Conservation (phyloP, 768 basidiomycete species). For the Naganishia vaughanmartiniae region DNA sequence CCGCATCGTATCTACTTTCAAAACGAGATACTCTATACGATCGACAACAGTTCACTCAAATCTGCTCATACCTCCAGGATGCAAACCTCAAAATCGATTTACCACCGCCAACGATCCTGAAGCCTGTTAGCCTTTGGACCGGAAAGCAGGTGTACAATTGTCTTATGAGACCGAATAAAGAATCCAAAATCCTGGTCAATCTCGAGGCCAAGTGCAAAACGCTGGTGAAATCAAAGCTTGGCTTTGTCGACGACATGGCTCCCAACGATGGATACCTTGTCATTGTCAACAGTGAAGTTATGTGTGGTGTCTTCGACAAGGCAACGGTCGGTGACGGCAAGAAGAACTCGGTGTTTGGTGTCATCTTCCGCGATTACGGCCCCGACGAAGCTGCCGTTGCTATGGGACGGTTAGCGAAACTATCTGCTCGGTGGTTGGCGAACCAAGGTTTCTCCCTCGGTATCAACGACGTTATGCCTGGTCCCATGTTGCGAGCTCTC, state of each 20-base stretch:
- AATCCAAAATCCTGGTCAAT: slow-evolving; percentile 80
- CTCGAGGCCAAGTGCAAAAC: slow-evolving; percentile 95
- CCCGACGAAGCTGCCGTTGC: slow-evolving; percentile 87
- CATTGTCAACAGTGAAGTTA: slow-evolving; percentile 94
- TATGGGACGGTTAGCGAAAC: slow-evolving; percentile 93
- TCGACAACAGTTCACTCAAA: slow-evolving; percentile 90
- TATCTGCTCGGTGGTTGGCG: slow-evolving; percentile 90
- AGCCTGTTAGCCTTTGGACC: slow-evolving; percentile 90
- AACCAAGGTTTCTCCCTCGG: slow-evolving; percentile 97
- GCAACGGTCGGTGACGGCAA: slow-evolving; percentile 95
- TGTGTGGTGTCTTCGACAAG: slow-evolving; percentile 99
- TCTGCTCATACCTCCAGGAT: slow-evolving; percentile 90
- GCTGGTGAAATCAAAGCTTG: slow-evolving; percentile 48
- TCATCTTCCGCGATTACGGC: slow-evolving; percentile 95
- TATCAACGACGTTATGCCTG: slow-evolving; percentile 97
- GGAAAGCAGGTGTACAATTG: slow-evolving; percentile 99
- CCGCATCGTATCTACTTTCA: slow-evolving; percentile 92
- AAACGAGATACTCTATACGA: slow-evolving; percentile 89
- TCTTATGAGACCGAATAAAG: slow-evolving; percentile 87
- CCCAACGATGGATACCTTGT: slow-evolving; percentile 98
- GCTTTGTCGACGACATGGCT: slow-evolving; percentile 71
- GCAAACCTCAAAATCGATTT: slow-evolving; percentile 89
- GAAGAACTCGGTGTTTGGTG: slow-evolving; percentile 98
- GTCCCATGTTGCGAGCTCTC: slow-evolving; percentile 70
- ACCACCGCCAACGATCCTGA: slow-evolving; percentile 90